A percentile compares a stretch with the other conserved stretches of the same genome.
phyloP scores from a whole-genome alignment of 2,329 filamentous ascomycete genomes.

The Aspergillus glaucus region DNA sequence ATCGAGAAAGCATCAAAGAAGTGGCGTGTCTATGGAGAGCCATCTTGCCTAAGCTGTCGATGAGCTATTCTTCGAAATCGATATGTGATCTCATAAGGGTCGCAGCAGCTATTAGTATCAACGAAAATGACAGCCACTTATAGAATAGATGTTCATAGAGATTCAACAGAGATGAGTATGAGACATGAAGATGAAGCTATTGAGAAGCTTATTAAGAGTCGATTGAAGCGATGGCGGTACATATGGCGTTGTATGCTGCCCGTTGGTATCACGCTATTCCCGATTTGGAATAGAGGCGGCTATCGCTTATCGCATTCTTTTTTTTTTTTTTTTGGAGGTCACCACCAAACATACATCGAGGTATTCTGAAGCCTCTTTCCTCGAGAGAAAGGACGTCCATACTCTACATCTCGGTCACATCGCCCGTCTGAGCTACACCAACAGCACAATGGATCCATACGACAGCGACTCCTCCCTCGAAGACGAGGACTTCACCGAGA shows the following conservation, averaged over 20 bases:
- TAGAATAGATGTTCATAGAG: not conserved
- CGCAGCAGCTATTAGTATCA: not conserved
- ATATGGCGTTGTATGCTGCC: not conserved
- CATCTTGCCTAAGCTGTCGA: not conserved
- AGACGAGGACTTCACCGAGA: constrained; percentile 54
- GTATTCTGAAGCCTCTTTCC: not conserved
- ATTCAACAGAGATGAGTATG: not conserved
- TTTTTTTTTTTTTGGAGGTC: constrained; percentile 2
- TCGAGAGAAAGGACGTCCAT: not conserved
- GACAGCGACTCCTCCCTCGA: constrained; percentile 78
- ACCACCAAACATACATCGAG: not conserved
- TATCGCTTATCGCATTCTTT: constrained; percentile 18
- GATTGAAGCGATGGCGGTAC: not conserved
- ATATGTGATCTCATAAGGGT: not conserved
- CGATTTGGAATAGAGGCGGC: constrained; percentile 1
- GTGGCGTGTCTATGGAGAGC: not conserved
- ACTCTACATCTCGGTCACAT: not conserved
- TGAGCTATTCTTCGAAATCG: too few relatives aligned
- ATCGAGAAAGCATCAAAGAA: not conserved
- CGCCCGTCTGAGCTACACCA: not conserved
- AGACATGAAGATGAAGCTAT: not conserved
- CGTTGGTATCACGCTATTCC: constrained; percentile 7
- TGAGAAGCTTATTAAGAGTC: not conserved
- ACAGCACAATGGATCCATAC: constrained; percentile 62
- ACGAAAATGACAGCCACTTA: not conserved